Conservation (phyloP, 257 asterid species). For the Jacaranda mimosifolia region DNA sequence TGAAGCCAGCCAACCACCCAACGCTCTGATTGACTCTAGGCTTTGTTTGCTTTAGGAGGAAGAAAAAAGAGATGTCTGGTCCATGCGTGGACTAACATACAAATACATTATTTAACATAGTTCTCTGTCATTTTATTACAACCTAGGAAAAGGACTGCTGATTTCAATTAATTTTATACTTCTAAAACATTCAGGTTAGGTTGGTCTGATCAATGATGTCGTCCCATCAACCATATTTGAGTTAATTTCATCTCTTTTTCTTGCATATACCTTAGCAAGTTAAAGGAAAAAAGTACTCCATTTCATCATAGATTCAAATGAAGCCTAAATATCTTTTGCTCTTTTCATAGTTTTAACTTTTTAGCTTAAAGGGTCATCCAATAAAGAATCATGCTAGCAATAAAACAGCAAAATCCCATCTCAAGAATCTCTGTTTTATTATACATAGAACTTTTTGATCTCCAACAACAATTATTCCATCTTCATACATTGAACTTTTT, state of each 20-base stretch:
- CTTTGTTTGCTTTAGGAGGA: slow-evolving; percentile 34
- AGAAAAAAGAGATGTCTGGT: background rate
- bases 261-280: background rate
- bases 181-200: slow-evolving; percentile 21
- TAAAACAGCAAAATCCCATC: background rate
- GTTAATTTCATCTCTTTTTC: background rate
- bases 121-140: background rate
- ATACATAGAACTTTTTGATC: no score
- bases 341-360: background rate
- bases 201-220: slow-evolving; percentile 10
- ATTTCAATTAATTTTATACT: background rate
- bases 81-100: slow-evolving; percentile 20
- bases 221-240: background rate
- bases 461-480: no score
- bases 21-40: slow-evolving; percentile 39
- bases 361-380: background rate
- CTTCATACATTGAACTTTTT: background rate
- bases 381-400: background rate
- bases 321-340: background rate
- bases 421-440: no score
- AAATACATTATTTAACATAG: background rate
- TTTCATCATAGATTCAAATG: background rate
- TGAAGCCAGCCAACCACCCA: slow-evolving; percentile 45
- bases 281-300: background rate
- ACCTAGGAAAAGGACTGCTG: background rate